Evolutionary conservation across 495 filamentous ascomycete genomes (phyloP).

Genomic region (Neurospora sp.): DNA sequence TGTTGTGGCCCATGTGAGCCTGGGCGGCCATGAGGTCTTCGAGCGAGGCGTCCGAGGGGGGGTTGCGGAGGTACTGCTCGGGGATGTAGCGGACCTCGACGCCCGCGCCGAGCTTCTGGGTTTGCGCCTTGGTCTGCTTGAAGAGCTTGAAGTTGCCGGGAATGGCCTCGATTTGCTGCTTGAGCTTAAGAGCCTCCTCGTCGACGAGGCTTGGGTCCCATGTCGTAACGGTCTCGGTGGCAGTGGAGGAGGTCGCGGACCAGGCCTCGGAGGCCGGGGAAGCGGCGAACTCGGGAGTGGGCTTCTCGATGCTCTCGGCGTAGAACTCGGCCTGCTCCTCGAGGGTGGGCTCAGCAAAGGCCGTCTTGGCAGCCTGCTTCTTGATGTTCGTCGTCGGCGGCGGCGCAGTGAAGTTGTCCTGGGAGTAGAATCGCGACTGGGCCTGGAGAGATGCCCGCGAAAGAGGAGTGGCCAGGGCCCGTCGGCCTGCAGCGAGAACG

Average conservation of each 20-base stretch:
- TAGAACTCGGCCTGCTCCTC: neutral
- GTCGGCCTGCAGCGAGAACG: constrained; percentile 28
- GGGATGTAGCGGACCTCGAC: constrained; percentile 56
- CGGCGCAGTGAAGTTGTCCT: constrained; percentile 1
- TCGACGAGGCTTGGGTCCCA: neutral
- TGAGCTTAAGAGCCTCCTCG: constrained; percentile 7
- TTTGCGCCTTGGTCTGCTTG: constrained; percentile 14
- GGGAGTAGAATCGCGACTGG: constrained; percentile 16
- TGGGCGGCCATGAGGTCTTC: constrained; percentile 87
- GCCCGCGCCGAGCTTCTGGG: constrained; percentile 41
- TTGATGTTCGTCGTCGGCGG: constrained; percentile 1
- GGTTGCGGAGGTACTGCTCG: constrained; percentile 53
- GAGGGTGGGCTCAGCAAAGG: neutral
- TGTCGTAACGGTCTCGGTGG: neutral
- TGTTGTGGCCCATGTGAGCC: constrained; percentile 84
- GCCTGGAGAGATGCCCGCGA: constrained; percentile 27
- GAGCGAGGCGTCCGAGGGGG: constrained; percentile 74
- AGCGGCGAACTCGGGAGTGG: neutral
- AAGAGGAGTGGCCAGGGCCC: constrained; percentile 32
- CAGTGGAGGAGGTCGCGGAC: neutral
- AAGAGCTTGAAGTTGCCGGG: constrained; percentile 20
- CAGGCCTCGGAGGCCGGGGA: neutral
- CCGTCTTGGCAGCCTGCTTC: neutral
- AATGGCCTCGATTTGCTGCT: constrained; percentile 19
- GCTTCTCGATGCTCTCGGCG: neutral